Percentiles rank a stretch among this genome's conserved stretches.
phyloP scores from a whole-genome alignment of 192 early-diverging fungal species.

The Chytriomyces sp. region DNA sequence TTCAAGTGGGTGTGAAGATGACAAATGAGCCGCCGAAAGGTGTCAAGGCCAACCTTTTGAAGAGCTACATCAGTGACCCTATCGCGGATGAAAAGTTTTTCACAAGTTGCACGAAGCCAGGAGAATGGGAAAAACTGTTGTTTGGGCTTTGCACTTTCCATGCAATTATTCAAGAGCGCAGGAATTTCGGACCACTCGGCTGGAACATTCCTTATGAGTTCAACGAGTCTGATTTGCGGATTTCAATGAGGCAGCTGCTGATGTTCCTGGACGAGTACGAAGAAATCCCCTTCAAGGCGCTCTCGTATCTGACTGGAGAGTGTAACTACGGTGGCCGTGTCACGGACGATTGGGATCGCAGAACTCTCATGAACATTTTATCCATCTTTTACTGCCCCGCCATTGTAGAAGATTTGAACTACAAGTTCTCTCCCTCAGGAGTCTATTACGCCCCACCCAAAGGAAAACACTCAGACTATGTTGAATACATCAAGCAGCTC shows the following conservation, averaged over 20 bases:
- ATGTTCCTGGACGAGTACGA: conserved; percentile 68
- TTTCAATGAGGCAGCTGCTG: conserved; percentile 65
- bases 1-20: conserved; percentile 69
- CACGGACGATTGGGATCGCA: conserved; percentile 71
- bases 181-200: conserved; percentile 69
- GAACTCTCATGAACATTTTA: conserved; percentile 64
- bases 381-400: conserved; percentile 59
- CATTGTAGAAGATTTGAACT: conserved; percentile 58
- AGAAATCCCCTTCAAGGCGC: conserved; percentile 66
- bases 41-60: conserved; percentile 62
- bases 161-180: conserved; percentile 66
- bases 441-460: conserved; percentile 61
- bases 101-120: conserved; percentile 51
- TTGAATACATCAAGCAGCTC: conserved; percentile 62
- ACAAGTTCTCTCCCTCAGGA: conserved; percentile 63
- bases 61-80: conserved; percentile 63
- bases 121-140: conserved; percentile 67
- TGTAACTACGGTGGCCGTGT: conserved; percentile 72
- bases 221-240: conserved; percentile 68
- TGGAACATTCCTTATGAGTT: conserved; percentile 77
- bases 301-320: conserved; percentile 65
- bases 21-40: conserved; percentile 72
- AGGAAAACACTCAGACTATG: conserved; percentile 57
- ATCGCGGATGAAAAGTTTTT: conserved; percentile 69
- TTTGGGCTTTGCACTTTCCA: conserved; percentile 72